phyloP scores from a whole-genome alignment of 2,329 filamentous ascomycete species.

The Aspergillus chevalieri region DNA sequence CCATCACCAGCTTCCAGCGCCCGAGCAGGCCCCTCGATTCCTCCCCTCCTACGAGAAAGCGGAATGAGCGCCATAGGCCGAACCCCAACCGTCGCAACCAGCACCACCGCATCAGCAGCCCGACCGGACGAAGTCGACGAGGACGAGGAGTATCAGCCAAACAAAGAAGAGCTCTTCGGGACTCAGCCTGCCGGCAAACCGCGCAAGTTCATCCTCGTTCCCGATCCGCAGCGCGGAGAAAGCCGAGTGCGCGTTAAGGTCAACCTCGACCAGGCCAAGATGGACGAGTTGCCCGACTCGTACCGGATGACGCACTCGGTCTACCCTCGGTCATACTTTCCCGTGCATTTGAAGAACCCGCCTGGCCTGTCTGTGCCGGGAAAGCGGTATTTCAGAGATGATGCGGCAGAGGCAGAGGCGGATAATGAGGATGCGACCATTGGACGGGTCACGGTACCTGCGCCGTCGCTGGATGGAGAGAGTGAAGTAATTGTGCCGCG shows the following conservation, averaged over 20 bases:
- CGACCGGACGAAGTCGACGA: slow-evolving; percentile 18
- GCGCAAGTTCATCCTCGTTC: slow-evolving; percentile 93
- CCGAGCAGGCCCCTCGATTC: slow-evolving; percentile 54
- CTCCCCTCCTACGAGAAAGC: slow-evolving; percentile 55
- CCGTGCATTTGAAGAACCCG: slow-evolving; percentile 84
- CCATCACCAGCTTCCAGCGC: slow-evolving; percentile 49
- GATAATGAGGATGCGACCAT: slow-evolving; percentile 29
- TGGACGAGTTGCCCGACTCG: slow-evolving; percentile 91
- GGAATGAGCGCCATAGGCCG: slow-evolving; percentile 42
- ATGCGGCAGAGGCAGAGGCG: slow-evolving; percentile 51
- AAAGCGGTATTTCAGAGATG: slow-evolving; percentile 67
- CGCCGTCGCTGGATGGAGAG: slow-evolving; percentile 62
- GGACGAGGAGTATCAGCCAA: slow-evolving; percentile 25
- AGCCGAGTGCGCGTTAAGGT: slow-evolving; percentile 81
- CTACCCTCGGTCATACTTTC: slow-evolving; percentile 85
- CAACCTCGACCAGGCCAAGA: slow-evolving; percentile 86
- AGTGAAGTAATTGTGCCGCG: slow-evolving; percentile 69
- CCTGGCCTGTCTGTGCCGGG: slow-evolving; percentile 65
- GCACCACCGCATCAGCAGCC: slow-evolving; percentile 8
- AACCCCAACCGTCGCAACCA: slow-evolving; percentile 29
- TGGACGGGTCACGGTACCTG: slow-evolving; percentile 51
- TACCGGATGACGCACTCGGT: slow-evolving; percentile 88
- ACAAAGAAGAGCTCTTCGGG: slow-evolving; percentile 68
- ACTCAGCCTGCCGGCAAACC: slow-evolving; percentile 84
- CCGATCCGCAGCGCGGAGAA: slow-evolving; percentile 69